Evolutionary conservation across 179 eudicot species (phyloP), one percentile per base, ranked within the genome.

Genomic region (Actinidia polygama): DNA sequence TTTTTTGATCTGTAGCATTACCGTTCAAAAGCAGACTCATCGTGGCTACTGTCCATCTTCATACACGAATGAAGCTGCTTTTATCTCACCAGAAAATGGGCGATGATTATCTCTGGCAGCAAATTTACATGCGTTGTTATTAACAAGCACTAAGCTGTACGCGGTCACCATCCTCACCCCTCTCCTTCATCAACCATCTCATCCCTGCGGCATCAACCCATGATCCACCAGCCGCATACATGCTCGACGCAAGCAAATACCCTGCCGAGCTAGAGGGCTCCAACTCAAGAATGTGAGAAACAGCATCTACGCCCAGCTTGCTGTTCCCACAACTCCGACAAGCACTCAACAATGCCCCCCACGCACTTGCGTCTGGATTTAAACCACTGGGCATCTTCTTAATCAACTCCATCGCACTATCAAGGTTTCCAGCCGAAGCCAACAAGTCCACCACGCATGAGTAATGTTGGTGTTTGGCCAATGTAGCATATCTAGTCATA

Each of bases 401-500:
- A 16, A 94, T 85, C 79, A 95, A 30, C 30, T 90, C 90, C 85
- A 87, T 73, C 50, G 95, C 97, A 74, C 63, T 79, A 36, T 92
- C 93, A 47, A 95, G 86, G 66, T 87, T 86, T 67, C 98, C 99
- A 69, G 93, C 90, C 30, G 98, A 85, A 51, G 93, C 93, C 78
- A 95, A 79, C 90, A 94, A 84, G 83, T 95, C 98, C 59, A 95
- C 93, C 63, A 95, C 58, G 86, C 99, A 93, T 18, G 98, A 93
- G 81, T 88, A 94, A 83, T 95, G 95, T 86, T 93, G n/a, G n/a
- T n/a, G n/a, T n/a, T n/a, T n/a, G n/a, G n/a, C n/a, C n/a, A n/a
- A n/a, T n/a, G n/a, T n/a, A n/a, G n/a, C n/a, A n/a, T n/a, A n/a
- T n/a, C n/a, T n/a, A n/a, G n/a, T n/a, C n/a, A n/a, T n/a, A n/a